Base-by-base conservation (phyloP, 2,329 filamentous ascomycete genomes). In the Clonostachys rhizophaga region DNA sequence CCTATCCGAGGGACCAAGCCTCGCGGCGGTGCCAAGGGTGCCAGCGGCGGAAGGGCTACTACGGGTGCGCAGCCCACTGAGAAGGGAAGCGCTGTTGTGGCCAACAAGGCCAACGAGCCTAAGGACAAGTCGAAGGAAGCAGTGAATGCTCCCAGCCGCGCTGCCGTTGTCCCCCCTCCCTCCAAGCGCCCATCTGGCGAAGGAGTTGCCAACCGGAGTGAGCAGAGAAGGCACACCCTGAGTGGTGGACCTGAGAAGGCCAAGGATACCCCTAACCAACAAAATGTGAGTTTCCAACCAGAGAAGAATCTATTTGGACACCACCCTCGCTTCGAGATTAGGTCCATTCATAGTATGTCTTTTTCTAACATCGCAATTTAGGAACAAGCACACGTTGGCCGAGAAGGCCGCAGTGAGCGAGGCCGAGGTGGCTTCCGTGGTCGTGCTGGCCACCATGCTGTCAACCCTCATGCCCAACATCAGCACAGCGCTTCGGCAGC, bases 1-100 rank as follows among this genome's bases (percentile, higher is more conserved):
- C 69, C 67, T 42, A 61, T 69, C 55, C 75, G 77, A 51, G 68
- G 69, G 46, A 63, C 72, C 34, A 79, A 76, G 52, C 67, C 73
- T 40, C 72, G 79, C 30, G 74, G 75, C 14, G 75, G 76, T 49
- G 67, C 67, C 45, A 69, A 75, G 37, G 69, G 67, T 40, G 65
- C 68, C 33, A 69, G 71, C 37, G 54, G 58, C 40, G 46, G 63
- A 36, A 67, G 73, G 34, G 62, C 67, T 36, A 63, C 64, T 6
- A 61, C 71, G 34, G 30, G 34, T 39, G 34, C 14, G 16, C 63
- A 65, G 43, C 51, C 58, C 42, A 49, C 54, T 18, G 72, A 75
- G 34, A 76, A 74, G 59, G 40, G 58, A 6, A 47, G 60, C 6
- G 11, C 51, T 61, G 33, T 49, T 59, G 8, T 48, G 57, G 9